phyloP scores from a whole-genome alignment of 352 stramenopile species.

The Phytophthora ramorum region DNA sequence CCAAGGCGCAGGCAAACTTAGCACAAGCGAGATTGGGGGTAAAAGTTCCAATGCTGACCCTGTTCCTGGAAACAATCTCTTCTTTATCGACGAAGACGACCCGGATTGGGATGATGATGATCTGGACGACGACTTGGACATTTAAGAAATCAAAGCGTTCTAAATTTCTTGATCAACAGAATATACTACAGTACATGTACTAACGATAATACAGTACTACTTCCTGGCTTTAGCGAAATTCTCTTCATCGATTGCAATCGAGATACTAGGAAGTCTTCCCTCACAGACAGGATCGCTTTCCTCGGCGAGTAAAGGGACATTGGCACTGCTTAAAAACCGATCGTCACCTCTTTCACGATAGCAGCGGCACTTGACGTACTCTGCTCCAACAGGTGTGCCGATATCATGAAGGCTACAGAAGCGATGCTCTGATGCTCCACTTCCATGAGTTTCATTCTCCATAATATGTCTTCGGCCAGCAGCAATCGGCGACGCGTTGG shows the following conservation, averaged over 20 bases:
- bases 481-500: slow-evolving; percentile 17
- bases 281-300: slow-evolving; percentile 12
- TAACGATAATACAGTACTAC: no score
- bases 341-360: neutral
- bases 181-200: no score
- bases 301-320: slow-evolving; percentile 24
- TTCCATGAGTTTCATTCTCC: slow-evolving; percentile 4
- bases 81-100: slow-evolving; percentile 86
- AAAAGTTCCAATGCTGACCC: neutral
- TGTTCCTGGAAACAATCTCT: slow-evolving; percentile 37
- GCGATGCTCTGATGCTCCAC: slow-evolving; percentile 1
- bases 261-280: neutral
- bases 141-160: slow-evolving; percentile 28
- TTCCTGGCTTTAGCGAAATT: neutral
- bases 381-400: slow-evolving; percentile 1
- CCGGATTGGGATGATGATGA: slow-evolving; percentile 78
- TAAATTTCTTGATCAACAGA: neutral
- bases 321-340: slow-evolving; percentile 21
- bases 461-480: slow-evolving; percentile 3
- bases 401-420: slow-evolving; percentile 21
- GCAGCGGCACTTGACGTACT: slow-evolving; percentile 31
- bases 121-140: slow-evolving; percentile 64
- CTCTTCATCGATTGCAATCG: neutral
- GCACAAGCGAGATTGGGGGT: neutral
- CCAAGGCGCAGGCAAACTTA: slow-evolving; percentile 27